phyloP scores from a whole-genome alignment of 202 grass and related monocot genomes.

The Musa balbisiana region DNA sequence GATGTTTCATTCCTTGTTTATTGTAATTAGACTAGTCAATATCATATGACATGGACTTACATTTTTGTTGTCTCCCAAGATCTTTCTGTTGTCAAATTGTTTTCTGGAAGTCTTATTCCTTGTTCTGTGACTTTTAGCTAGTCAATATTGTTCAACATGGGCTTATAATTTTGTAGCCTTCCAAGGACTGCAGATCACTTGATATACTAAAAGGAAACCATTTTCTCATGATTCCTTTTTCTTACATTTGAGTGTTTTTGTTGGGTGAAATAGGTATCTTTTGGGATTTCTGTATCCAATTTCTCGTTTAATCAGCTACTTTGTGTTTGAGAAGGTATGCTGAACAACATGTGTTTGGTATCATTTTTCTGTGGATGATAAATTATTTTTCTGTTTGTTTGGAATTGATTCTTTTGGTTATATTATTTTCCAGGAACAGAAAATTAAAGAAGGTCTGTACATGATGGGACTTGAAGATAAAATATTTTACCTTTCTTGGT shows the following conservation, averaged over 20 bases:
- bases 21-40: background rate
- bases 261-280: constrained; percentile 29
- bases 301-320: constrained; percentile 44
- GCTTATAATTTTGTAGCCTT: background rate
- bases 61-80: background rate
- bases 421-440: constrained; percentile 31
- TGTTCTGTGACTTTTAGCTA: background rate
- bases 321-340: constrained; percentile 35
- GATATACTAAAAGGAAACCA: background rate
- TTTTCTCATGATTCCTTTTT: background rate
- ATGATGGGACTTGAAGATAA: constrained; percentile 46
- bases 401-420: background rate
- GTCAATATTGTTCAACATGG: background rate
- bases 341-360: background rate
- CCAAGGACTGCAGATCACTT: background rate
- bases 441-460: constrained; percentile 49
- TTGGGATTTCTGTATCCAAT: constrained; percentile 49
- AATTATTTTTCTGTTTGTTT: constrained; percentile 6
- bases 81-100: background rate
- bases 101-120: background rate
- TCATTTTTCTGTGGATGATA: background rate
- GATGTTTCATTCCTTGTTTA: background rate
- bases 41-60: background rate
- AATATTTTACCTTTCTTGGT: constrained; percentile 49
- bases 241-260: constrained; percentile 4